Conservation (phyloP, 148 eudicot species). For the Fallopia convolvulus region DNA sequence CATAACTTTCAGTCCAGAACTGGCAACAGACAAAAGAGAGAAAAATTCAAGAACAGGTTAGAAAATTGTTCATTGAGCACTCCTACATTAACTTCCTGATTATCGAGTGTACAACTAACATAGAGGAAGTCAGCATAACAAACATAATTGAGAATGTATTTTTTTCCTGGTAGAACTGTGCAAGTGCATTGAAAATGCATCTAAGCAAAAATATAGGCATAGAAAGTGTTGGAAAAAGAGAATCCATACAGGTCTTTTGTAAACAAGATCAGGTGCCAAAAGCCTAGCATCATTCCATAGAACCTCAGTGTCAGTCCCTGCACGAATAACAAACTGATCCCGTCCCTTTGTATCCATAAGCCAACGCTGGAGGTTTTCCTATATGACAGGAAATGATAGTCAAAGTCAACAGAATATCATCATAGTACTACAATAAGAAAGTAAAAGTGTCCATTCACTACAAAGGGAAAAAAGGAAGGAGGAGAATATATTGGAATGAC, state of each 20-base stretch:
- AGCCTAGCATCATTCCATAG: conserved; percentile 99
- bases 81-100: not conserved
- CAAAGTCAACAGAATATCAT: not conserved
- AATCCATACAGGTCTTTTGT: conserved; percentile 62
- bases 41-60: not conserved
- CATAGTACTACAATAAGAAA: not conserved
- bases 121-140: not conserved
- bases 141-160: not conserved
- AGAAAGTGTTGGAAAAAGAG: conserved; percentile 3
- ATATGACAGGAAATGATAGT: conserved; percentile 14
- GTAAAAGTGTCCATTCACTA: not conserved
- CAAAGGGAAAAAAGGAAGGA: not conserved
- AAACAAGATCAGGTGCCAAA: conserved; percentile 70
- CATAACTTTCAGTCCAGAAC: conserved; percentile 90
- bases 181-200: not conserved
- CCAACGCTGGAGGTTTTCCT: conserved; percentile 93
- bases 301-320: conserved; percentile 82
- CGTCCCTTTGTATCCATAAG: conserved; percentile 90
- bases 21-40: conserved; percentile 18
- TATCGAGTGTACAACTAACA: not conserved
- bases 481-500: conserved; percentile 6
- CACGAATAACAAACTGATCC: conserved; percentile 91
- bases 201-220: not conserved
- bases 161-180: not conserved
- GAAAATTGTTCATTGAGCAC: not conserved